Evolutionary conservation across 2,329 filamentous ascomycete genomes (phyloP), one percentile per base, ranked within the genome.

Genomic region (Microcyclosporella mali): DNA sequence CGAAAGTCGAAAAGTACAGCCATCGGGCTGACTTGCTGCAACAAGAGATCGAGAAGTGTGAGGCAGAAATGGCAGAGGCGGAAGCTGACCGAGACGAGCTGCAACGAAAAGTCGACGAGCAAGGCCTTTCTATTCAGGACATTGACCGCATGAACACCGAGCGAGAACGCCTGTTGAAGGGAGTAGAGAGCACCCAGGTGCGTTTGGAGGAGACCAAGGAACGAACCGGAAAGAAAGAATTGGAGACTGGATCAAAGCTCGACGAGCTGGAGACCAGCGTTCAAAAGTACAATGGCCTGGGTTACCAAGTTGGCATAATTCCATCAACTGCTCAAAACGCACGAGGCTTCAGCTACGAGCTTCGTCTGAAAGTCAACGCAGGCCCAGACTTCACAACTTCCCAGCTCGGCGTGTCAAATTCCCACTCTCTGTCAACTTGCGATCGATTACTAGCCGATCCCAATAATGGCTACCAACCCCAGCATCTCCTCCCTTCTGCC

Each of bases 131-230:
- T 58, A 94, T 95, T 68, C 85, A 92, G 68, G 92, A 98, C 75
- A 97, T 98, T 61, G 92, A 98, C 74, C 88, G 92, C 65, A 95
- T 98, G 90, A 95, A 88, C 56, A 83, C 86, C 28, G 92, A 98
- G 65, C 82, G 89, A 40, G 92, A 98, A 59, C 82, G 92, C 35
- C 76, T 98, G n/a, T 87, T 94, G 52, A 89, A 84, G 57, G 85
- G 83, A 32, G 83, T 95, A 33, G 88, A 95, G 56, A 78, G 82
- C 2, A 85, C 87, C 0, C 75, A 79, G 4, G 74, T 78, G 41
- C 78, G 87, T 40, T 73, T 95, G 0, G 89, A 95, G 44, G 92
- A 97, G 50, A 78, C 84, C 7, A 94, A 94, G 70, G 83, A 79
- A 52, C 83, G 80, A 53, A 84, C 92, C 1, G 77, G 82, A 14